phyloP scores from a whole-genome alignment of 805 yeast species.

The Starmerella apis region DNA sequence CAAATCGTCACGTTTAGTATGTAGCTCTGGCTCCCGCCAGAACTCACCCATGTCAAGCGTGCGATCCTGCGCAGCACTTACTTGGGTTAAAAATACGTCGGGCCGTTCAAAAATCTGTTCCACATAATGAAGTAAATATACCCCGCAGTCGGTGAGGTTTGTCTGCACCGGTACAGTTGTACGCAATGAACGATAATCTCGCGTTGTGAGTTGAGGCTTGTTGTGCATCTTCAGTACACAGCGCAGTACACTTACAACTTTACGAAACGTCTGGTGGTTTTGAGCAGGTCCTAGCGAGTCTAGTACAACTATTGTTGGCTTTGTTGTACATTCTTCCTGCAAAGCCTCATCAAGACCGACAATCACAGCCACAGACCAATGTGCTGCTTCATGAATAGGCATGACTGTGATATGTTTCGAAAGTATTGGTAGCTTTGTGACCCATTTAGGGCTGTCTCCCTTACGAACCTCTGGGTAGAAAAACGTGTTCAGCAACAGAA shows the following conservation, averaged over 20 bases:
- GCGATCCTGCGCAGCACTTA: conserved; percentile 2
- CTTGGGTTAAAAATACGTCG: conserved; percentile 32
- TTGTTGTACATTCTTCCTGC: conserved; percentile 9
- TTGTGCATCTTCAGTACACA: conserved; percentile 7
- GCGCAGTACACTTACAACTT: conserved; percentile 14
- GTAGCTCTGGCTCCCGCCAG: conserved; percentile 20
- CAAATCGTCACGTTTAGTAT: conserved; percentile 15
- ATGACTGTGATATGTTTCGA: conserved; percentile 52
- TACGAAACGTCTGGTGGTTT: conserved; percentile 16
- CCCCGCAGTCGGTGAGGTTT: conserved; percentile 89
- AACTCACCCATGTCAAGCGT: conserved; percentile 10
- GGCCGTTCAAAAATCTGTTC: conserved; percentile 47
- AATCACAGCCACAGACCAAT: conserved; percentile 81
- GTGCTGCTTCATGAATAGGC: conserved; percentile 71
- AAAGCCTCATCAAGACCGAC: conserved; percentile 14
- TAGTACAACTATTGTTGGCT: conserved; percentile 45
- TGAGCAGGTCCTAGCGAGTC: conserved; percentile 52
- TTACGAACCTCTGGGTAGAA: conserved; percentile 57
- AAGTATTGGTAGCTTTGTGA: conserved; percentile 54
- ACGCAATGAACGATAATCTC: conserved; percentile 40
- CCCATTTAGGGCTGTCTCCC: conserved; percentile 54
- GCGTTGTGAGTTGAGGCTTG: conserved; percentile 41
- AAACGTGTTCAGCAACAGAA: conserved; percentile 65
- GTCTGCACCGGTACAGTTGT: conserved; percentile 71
- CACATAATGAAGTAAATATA: conserved; percentile 72